A percentile compares a stretch with the other conserved stretches of the same genome.
These are phyloP conservation scores for Xenoacremonium recifei DNA, from an alignment of 2,329 filamentous ascomycete genomes.

Conservation along the genomic window DNA sequence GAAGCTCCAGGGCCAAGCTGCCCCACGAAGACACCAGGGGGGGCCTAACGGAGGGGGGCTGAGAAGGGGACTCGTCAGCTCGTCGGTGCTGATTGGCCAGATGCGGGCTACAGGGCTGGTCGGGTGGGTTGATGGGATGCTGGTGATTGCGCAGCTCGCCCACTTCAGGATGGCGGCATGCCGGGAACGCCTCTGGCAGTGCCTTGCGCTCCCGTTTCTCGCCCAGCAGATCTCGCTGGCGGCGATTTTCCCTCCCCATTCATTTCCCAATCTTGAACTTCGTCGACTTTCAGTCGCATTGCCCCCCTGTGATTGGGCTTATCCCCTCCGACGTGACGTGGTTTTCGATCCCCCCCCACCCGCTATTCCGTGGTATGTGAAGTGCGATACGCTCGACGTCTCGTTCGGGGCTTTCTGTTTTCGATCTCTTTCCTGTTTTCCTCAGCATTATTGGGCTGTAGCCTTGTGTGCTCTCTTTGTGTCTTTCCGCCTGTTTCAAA, in stretches of 20 bases:
- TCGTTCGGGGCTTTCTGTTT: background rate
- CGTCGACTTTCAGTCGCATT: background rate
- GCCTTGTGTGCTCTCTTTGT: background rate
- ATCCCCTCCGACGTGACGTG: background rate
- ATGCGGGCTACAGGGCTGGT: background rate
- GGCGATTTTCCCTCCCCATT: background rate
- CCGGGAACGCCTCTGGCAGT: background rate
- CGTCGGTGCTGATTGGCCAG: slow-evolving; percentile 26
- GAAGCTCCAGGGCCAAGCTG: too few relatives aligned
- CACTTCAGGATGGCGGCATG: background rate
- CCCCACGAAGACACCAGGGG: too few relatives aligned
- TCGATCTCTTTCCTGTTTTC: too few relatives aligned
- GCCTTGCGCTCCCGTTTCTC: background rate
- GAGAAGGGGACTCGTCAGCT: slow-evolving; percentile 35
- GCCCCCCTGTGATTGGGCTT: background rate
- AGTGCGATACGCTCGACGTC: background rate
- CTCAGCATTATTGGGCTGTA: too few relatives aligned
- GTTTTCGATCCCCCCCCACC: background rate
- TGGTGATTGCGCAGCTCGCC: slow-evolving; percentile 19
- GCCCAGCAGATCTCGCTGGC: background rate
- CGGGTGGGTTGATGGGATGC: slow-evolving; percentile 14
- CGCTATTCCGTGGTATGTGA: background rate
- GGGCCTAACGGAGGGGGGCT: slow-evolving; percentile 1
- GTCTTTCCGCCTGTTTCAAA: background rate
- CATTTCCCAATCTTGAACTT: background rate